phyloP scores from a whole-genome alignment of 805 yeast species.

The Saccharomycopsis sp. region DNA sequence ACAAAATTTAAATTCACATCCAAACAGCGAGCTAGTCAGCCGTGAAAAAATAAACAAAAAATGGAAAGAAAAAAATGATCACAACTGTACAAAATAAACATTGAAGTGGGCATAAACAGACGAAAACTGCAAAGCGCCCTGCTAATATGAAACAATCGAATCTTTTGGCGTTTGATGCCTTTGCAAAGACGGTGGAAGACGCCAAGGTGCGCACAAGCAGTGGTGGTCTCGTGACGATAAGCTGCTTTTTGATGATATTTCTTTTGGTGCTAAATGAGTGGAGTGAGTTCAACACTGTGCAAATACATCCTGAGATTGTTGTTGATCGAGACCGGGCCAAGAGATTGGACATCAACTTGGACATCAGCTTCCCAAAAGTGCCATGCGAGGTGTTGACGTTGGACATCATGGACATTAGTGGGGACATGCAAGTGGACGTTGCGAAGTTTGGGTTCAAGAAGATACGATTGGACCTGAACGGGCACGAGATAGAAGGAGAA shows the following conservation, averaged over 20 bases:
- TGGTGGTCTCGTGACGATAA: slow-evolving; percentile 81
- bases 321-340: slow-evolving; percentile 77
- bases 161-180: slow-evolving; percentile 68
- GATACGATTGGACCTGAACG: slow-evolving; percentile 50
- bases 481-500: slow-evolving; percentile 37
- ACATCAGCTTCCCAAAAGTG: slow-evolving; percentile 70
- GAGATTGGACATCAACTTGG: slow-evolving; percentile 69
- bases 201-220: slow-evolving; percentile 79
- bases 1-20: too few relatives aligned
- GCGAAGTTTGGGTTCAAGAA: slow-evolving; percentile 62
- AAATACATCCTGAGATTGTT: slow-evolving; percentile 72
- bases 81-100: too few relatives aligned
- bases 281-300: slow-evolving; percentile 57
- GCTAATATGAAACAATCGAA: slow-evolving; percentile 21
- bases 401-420: slow-evolving; percentile 84
- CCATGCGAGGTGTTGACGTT: slow-evolving; percentile 79
- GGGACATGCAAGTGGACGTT: slow-evolving; percentile 73
- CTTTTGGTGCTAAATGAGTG: slow-evolving; percentile 67
- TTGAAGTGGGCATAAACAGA: too few relatives aligned
- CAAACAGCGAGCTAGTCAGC: too few relatives aligned
- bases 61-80: too few relatives aligned
- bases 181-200: slow-evolving; percentile 90
- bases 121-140: background rate
- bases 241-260: slow-evolving; percentile 53
- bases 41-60: too few relatives aligned